A percentile compares a stretch with the other conserved stretches of the same genome.
These are phyloP conservation scores for Tylopilus orsonianus DNA, from an alignment of 1,284 basidiomycete species.

Conservation along the genomic window DNA sequence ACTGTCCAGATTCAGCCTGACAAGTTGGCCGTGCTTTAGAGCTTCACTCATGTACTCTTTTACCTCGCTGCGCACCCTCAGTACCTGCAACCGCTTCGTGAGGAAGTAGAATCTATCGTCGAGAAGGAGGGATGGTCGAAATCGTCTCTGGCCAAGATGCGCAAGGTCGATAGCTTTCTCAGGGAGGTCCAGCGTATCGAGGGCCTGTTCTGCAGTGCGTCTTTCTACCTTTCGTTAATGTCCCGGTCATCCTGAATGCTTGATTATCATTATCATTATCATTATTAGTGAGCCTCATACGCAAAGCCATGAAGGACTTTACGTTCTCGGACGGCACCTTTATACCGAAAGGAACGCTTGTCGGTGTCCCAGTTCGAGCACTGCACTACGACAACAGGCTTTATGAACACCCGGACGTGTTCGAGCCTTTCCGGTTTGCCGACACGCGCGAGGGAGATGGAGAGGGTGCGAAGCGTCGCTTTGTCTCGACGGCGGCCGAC, in stretches of 20 bases:
- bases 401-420: not conserved
- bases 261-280: not conserved
- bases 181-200: not conserved
- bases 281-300: not conserved
- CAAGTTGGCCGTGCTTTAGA: conserved; percentile 12
- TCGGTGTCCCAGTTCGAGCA: not conserved
- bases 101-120: not conserved
- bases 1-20: not conserved
- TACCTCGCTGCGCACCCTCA: not conserved
- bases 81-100: not conserved
- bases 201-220: not conserved
- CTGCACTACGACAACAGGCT: not conserved
- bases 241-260: no score
- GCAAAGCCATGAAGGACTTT: not conserved
- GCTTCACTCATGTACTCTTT: conserved; percentile 25
- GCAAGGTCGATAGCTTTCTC: not conserved
- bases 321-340: not conserved
- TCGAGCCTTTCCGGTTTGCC: not conserved
- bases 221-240: not conserved
- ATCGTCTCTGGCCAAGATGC: not conserved
- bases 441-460: not conserved
- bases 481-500: not conserved
- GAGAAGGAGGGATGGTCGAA: not conserved
- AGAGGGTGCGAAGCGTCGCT: not conserved
- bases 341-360: not conserved